A percentile compares a stretch with the other conserved stretches of the same genome.
These are phyloP conservation scores for Paxillus involutus DNA, from an alignment of 768 basidiomycete species.

Conservation along the genomic window DNA sequence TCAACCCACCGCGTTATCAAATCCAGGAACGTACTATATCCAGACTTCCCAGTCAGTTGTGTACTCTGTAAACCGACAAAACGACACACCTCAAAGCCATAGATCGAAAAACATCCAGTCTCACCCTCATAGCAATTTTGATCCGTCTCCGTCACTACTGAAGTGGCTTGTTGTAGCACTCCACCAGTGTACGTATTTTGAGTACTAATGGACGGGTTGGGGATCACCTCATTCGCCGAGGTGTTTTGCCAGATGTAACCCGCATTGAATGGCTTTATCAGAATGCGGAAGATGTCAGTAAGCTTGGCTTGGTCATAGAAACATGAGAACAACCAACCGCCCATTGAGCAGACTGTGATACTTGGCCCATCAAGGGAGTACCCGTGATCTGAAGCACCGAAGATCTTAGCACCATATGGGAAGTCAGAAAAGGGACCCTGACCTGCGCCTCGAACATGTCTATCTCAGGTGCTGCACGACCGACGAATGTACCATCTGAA, in stretches of 20 bases:
- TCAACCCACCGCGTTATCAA: slow-evolving; percentile 57
- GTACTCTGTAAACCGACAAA: neutral
- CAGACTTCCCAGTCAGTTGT: neutral
- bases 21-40: slow-evolving; percentile 47
- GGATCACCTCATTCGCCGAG: slow-evolving; percentile 55
- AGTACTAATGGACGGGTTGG: slow-evolving; percentile 49
- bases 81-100: slow-evolving; percentile 72
- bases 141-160: slow-evolving; percentile 67
- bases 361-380: slow-evolving; percentile 48
- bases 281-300: neutral
- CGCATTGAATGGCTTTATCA: slow-evolving; percentile 67
- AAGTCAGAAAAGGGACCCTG: slow-evolving; percentile 17
- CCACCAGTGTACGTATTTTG: slow-evolving; percentile 71
- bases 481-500: slow-evolving; percentile 73
- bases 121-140: slow-evolving; percentile 66
- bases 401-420: slow-evolving; percentile 6
- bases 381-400: slow-evolving; percentile 45
- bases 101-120: slow-evolving; percentile 63
- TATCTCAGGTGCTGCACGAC: slow-evolving; percentile 85
- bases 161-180: slow-evolving; percentile 76
- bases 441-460: slow-evolving; percentile 85
- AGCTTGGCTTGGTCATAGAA: neutral
- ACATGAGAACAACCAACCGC: slow-evolving; percentile 47
- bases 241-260: slow-evolving; percentile 69
- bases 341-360: slow-evolving; percentile 87